Percentiles rank a stretch among this genome's conserved stretches.
These are phyloP conservation scores for Lolium perenne DNA, from an alignment of 176 grass and related monocot species.

Conservation along the genomic window DNA sequence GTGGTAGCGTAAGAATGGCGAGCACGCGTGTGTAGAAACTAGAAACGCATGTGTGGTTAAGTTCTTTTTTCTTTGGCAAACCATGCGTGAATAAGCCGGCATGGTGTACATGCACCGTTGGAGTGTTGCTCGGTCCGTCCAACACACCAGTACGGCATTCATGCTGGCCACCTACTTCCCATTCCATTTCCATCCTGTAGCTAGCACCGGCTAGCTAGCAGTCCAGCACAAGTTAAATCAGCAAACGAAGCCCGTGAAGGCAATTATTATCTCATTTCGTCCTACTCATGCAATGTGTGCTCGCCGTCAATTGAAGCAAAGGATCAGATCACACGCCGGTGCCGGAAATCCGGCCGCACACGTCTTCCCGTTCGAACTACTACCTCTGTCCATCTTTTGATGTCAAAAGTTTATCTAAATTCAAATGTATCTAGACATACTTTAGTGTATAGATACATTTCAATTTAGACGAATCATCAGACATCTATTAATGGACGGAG, in stretches of 20 bases:
- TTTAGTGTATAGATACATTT: no score
- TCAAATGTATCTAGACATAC: no score
- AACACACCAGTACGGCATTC: background rate
- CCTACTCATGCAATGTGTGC: background rate
- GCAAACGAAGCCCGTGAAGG: background rate
- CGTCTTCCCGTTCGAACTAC: no score
- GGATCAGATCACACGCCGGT: background rate
- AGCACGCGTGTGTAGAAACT: no score
- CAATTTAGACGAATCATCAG: no score
- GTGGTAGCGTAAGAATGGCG: no score
- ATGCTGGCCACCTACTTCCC: background rate
- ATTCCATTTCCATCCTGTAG: background rate
- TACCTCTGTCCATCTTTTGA: no score
- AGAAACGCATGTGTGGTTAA: no score
- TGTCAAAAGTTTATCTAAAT: no score
- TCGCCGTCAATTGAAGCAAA: background rate
- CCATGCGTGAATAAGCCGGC: background rate
- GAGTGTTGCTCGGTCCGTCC: background rate
- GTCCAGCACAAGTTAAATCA: background rate
- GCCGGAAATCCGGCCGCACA: background rate
- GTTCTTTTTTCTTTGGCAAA: no score
- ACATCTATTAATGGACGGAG: no score
- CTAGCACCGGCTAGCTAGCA: background rate
- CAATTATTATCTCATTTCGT: background rate
- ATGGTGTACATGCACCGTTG: background rate